These are phyloP conservation scores for Diaporthe ampelina DNA, from an alignment of 2,329 filamentous ascomycete species.

Conservation along the genomic window DNA sequence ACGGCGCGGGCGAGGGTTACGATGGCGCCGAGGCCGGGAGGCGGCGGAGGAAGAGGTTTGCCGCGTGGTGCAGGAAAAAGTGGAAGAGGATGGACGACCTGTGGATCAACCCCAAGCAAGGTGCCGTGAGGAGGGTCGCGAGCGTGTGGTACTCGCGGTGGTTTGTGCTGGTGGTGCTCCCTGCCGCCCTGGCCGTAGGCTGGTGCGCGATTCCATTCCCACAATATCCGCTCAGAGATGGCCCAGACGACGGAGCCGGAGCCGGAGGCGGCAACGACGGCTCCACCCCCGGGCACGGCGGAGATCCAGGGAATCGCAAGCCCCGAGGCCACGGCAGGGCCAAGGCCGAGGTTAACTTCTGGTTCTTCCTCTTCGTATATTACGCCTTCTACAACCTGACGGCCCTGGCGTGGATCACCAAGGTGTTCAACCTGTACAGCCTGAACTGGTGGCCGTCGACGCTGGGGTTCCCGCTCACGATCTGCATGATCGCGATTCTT, in stretches of 20 bases:
- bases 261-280: constrained; percentile 51
- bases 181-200: constrained; percentile 70
- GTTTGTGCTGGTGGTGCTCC: constrained; percentile 71
- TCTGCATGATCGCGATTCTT: constrained; percentile 72
- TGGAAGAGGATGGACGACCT: constrained; percentile 62
- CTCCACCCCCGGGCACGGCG: not conserved
- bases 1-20: constrained; percentile 42
- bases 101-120: constrained; percentile 72
- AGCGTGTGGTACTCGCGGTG: constrained; percentile 76
- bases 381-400: constrained; percentile 79
- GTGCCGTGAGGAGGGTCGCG: constrained; percentile 69
- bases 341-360: constrained; percentile 76
- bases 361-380: constrained; percentile 79
- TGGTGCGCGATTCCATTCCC: constrained; percentile 78
- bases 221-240: constrained; percentile 67
- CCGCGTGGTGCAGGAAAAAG: constrained; percentile 52
- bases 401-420: constrained; percentile 78
- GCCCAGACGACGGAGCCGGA: constrained; percentile 49
- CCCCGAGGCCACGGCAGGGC: constrained; percentile 74
- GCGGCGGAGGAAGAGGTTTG: constrained; percentile 46
- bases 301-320: constrained; percentile 51
- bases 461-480: constrained; percentile 75
- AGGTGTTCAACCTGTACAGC: constrained; percentile 79
- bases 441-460: constrained; percentile 70
- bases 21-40: constrained; percentile 33